Conservation (phyloP, 257 asterid species). For the Scutellaria baicalensis region DNA sequence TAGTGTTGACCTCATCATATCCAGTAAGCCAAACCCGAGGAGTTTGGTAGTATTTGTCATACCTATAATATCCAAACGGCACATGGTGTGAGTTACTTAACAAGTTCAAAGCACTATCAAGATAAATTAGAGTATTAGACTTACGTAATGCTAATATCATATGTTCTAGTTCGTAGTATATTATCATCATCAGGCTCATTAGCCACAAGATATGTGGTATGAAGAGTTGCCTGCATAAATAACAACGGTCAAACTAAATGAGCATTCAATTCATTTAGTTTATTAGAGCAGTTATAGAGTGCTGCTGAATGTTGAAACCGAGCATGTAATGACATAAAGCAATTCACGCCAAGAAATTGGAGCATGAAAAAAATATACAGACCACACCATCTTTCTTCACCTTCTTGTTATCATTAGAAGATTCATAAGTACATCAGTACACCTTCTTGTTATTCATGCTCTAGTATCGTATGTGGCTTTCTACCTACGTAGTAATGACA, state of each 20-base stretch:
- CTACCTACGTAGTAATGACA: too few relatives aligned
- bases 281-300: neutral
- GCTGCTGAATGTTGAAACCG: neutral
- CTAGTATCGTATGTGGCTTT: too few relatives aligned
- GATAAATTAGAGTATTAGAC: conserved; percentile 31
- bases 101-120: neutral
- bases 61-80: conserved; percentile 38
- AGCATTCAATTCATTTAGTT: neutral
- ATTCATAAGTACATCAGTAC: neutral
- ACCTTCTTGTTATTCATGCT: too few relatives aligned
- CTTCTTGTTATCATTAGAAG: neutral
- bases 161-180: conserved; percentile 86
- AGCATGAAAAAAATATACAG: conserved; percentile 1
- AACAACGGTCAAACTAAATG: neutral
- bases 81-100: neutral
- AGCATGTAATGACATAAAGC: neutral
- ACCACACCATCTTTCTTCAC: neutral
- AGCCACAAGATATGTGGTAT: conserved; percentile 65
- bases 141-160: conserved; percentile 98
- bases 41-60: conserved; percentile 97
- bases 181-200: conserved; percentile 95
- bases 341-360: neutral
- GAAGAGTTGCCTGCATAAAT: conserved; percentile 71
- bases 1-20: conserved; percentile 76
- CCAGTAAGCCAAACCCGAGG: conserved; percentile 99